Base-by-base conservation (phyloP, 2,329 filamentous ascomycete species). In the Sarocladiaceae sp. region DNA sequence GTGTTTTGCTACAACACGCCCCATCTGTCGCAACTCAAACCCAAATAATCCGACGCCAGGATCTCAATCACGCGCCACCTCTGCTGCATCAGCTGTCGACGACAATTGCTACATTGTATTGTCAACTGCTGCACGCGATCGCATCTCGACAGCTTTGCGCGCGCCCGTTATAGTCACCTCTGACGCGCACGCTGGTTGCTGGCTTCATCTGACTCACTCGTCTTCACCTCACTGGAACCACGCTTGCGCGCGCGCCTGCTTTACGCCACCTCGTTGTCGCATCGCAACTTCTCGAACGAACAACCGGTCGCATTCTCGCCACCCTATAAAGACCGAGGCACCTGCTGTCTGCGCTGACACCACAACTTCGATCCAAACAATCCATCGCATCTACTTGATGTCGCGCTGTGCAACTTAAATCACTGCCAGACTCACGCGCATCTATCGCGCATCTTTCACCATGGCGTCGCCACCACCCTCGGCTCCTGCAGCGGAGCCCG, bases 391-490 rank as follows among this genome's bases (percentile, higher is more conserved):
- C 21, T n/a, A n/a, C n/a, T 41, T 41, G 13, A 41, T 41, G 37
- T 41, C 23, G 37, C 11, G 37, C 21, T 12, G 21, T 18, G n/a
- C 37, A 41, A 41, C 13, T 29, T 41, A 16, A 27, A 18, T 23
- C 21, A 10, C n/a, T 21, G n/a, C n/a, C n/a, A 19, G 12, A 27
- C 13, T 10, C 40, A 41, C 45, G 47, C 48, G 47, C 47, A 42
- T 32, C 47, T 16, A 37, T 45, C 33, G 43, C 43, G 43, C 48
- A 40, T 33, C 16, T n/a, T 18, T n/a, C 26, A 24, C 13, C 16
- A 43, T 43, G 40, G 40, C 40, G 10, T 31, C 46, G 20, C 29
- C 16, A 34, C 41, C 35, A 27, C 34, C 46, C 15, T 44, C 41
- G 19, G 43, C 44, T 26, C 21, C 33, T 9, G 18, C 37, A 10